Evolutionary conservation across 2,329 filamentous ascomycete species (phyloP).

Genomic region (Apiospora malaysiana): DNA sequence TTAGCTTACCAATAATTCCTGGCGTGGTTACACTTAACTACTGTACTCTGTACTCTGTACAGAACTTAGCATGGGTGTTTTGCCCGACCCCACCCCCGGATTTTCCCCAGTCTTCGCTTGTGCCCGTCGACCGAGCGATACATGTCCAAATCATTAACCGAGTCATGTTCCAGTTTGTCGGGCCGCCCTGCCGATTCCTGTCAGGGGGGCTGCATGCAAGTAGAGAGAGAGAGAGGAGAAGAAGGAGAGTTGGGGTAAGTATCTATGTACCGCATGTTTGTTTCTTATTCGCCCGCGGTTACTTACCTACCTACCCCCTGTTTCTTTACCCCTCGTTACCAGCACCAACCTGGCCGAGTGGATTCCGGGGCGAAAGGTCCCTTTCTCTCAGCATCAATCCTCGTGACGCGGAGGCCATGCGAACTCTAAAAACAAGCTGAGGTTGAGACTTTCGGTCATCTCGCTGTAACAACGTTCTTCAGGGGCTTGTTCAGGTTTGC

Average conservation of each 20-base stretch:
- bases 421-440: not conserved
- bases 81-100: not conserved
- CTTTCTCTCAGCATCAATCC: no score
- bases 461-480: no score
- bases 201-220: not conserved
- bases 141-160: not conserved
- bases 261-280: no score
- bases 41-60: no score
- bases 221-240: no score
- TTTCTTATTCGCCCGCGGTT: no score
- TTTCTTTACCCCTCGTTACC: not conserved
- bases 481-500: not conserved
- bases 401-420: not conserved
- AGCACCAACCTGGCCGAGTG: not conserved
- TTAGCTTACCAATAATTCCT: not conserved
- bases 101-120: conserved; percentile 14
- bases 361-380: not conserved
- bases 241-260: not conserved
- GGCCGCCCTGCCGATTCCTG: conserved; percentile 1
- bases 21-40: not conserved
- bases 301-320: not conserved
- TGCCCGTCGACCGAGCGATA: not conserved
- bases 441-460: no score
- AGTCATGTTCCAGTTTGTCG: not conserved
- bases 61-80: no score